Evolutionary conservation across 2,329 filamentous ascomycete genomes (phyloP), one percentile per base, ranked within the genome.

Genomic region (Apiospora rasikravindrae): DNA sequence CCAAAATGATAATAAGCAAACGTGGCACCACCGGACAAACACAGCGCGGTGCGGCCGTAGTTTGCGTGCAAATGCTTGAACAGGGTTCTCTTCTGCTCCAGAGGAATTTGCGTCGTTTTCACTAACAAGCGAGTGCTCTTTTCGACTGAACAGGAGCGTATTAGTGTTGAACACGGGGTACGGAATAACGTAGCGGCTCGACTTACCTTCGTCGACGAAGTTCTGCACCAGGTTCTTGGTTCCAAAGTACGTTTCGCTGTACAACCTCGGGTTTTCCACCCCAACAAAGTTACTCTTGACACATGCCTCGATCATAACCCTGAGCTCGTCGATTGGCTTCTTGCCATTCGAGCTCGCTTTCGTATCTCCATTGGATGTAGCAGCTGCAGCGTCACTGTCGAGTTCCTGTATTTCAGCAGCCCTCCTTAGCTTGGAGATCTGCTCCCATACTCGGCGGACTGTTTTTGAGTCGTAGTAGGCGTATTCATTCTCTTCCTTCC

Each of bases 1-100:
- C 96, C 96, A 75, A 98, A 94, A 81, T 99, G 96, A 81, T 98
- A 98, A 81, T 98, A 98, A 6, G 96, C 95, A 82, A 99, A 98
- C 0, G 93, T 94, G 4, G 96, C 96, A 0, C 96, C 96, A 2
- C 96, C 96, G 5, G 95, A 98, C 1, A 99, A 86, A 79, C 96
- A 99, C 3, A 99, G 86, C 0, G 96, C 96, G 8, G 96, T 98
- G 42, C 96, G 92, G 42, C 96, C 96, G 77, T 93, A 98, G 80
- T 98, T 98, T 71, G 94, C 94, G 73, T 94, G 91, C 53, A 98
- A 86, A 73, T 97, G 93, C 81, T 96, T 97, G 85, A 98, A 98
- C 66, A 98, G 86, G 6, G 86, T 85, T 67, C 93, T 89, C 83
- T 98, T 98, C 80, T 92, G 91, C 33, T 95, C 92, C 24, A 87